Percentiles rank a stretch among this genome's conserved stretches.
These are phyloP conservation scores for Venturia oleaginea DNA, from an alignment of 2,329 filamentous ascomycete species.

Conservation along the genomic window DNA sequence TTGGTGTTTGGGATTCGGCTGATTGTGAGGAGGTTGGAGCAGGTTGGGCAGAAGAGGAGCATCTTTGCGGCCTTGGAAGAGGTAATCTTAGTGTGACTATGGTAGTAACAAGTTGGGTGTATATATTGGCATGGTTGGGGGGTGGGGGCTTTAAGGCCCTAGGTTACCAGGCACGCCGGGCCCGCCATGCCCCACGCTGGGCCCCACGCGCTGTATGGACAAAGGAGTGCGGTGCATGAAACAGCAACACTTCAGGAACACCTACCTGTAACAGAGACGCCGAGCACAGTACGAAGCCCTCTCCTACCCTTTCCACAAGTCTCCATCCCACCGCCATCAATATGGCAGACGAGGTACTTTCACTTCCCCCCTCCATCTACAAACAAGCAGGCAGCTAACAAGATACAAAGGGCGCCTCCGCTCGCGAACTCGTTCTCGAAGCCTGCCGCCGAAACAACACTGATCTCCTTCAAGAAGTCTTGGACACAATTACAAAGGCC, in stretches of 20 bases:
- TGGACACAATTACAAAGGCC: slow-evolving; percentile 43
- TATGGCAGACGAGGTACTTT: slow-evolving; percentile 29
- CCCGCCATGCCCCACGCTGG: too few relatives aligned
- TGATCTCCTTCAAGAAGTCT: slow-evolving; percentile 68
- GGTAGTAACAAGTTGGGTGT: too few relatives aligned
- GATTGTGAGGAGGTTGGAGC: slow-evolving; percentile 76
- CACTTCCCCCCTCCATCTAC: background rate
- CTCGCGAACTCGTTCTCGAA: slow-evolving; percentile 79
- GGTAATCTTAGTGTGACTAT: too few relatives aligned
- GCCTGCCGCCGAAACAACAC: slow-evolving; percentile 90
- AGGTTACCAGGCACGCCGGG: too few relatives aligned
- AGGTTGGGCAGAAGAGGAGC: slow-evolving; percentile 73
- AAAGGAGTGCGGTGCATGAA: background rate
- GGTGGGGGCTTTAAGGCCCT: too few relatives aligned
- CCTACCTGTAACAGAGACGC: background rate
- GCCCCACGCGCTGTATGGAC: too few relatives aligned
- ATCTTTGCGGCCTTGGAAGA: slow-evolving; percentile 36
- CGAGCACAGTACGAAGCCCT: background rate
- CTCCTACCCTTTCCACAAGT: too few relatives aligned
- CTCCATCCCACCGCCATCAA: background rate
- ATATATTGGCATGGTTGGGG: too few relatives aligned
- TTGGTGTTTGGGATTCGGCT: slow-evolving; percentile 35
- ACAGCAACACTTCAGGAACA: background rate
- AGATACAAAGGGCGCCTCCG: slow-evolving; percentile 66
- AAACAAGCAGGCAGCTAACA: slow-evolving; percentile 2